Evolutionary conservation across 768 basidiomycete species (phyloP), one percentile per base, ranked within the genome.

Genomic region (Crucibulum laeve): DNA sequence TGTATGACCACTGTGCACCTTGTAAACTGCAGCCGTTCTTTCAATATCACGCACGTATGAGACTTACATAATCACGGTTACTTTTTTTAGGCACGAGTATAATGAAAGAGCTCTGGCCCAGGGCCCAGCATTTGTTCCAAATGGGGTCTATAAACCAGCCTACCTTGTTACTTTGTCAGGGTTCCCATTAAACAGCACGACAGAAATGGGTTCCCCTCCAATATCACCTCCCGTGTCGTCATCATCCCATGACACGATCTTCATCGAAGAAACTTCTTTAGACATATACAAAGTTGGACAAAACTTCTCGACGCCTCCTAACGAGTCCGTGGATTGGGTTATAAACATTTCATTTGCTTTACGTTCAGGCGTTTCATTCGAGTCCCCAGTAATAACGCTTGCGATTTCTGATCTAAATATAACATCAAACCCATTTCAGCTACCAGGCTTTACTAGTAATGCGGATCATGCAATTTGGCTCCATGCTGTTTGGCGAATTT

Each of bases 41-140:
- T n/a, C n/a, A n/a, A n/a, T n/a, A n/a, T n/a, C n/a, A n/a, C n/a
- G n/a, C n/a, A n/a, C n/a, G n/a, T n/a, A n/a, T n/a, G n/a, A n/a
- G n/a, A n/a, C n/a, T n/a, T n/a, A n/a, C n/a, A n/a, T n/a, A n/a
- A n/a, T n/a, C n/a, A n/a, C n/a, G n/a, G n/a, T n/a, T n/a, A n/a
- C n/a, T n/a, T 39, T 22, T n/a, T 21, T 18, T 11, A 38, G 8
- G 15, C 25, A 35, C 30, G 5, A 41, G 38, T 34, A 37, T 25
- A 44, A 41, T 22, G 7, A 25, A 24, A 32, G 13, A 35, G 28
- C 23, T 19, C 3, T 22, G n/a, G n/a, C n/a, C n/a, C 34, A 77
- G 77, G 76, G 73, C 14, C 78, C 77, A 32, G 79, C 77, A 0
- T 80, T 80, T 48, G 68, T 78, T 2, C 79, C 80, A 0, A 66